A percentile compares a stretch with the other conserved stretches of the same genome.
Conservation (phyloP, 768 basidiomycete species). For the Trametes punicea region DNA sequence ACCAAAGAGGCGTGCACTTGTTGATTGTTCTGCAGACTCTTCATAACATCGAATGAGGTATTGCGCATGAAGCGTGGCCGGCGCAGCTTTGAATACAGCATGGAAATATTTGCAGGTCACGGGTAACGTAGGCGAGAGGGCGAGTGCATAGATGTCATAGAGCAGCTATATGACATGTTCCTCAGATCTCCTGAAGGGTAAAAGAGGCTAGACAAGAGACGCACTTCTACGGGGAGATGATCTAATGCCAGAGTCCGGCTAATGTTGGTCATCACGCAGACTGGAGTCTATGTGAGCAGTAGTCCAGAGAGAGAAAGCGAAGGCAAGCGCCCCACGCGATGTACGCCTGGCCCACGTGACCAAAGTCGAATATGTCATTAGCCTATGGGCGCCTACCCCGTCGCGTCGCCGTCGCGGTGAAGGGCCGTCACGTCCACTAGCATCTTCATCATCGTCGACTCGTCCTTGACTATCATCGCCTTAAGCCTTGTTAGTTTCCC, state of each 20-base stretch:
- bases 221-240: slow-evolving; percentile 37
- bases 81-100: slow-evolving; percentile 50
- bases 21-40: slow-evolving; percentile 14
- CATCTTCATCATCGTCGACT: too few species aligned
- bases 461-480: too few species aligned
- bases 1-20: slow-evolving; percentile 7
- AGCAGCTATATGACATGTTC: slow-evolving; percentile 50
- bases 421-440: too few species aligned
- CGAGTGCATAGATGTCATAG: slow-evolving; percentile 71
- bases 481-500: too few species aligned
- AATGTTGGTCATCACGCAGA: not conserved
- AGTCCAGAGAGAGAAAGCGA: not conserved
- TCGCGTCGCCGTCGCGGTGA: too few species aligned
- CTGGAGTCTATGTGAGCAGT: too few species aligned
- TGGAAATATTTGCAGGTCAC: slow-evolving; percentile 51
- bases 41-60: slow-evolving; percentile 50
- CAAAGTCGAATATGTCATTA: too few species aligned
- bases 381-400: too few species aligned
- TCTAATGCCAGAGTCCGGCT: slow-evolving; percentile 18
- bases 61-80: slow-evolving; percentile 57
- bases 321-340: not conserved
- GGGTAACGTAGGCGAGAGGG: slow-evolving; percentile 64
- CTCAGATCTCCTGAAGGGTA: not conserved
- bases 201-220: not conserved
- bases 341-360: too few species aligned